phyloP scores from a whole-genome alignment of 352 stramenopile genomes.

The Globisporangium polare region DNA sequence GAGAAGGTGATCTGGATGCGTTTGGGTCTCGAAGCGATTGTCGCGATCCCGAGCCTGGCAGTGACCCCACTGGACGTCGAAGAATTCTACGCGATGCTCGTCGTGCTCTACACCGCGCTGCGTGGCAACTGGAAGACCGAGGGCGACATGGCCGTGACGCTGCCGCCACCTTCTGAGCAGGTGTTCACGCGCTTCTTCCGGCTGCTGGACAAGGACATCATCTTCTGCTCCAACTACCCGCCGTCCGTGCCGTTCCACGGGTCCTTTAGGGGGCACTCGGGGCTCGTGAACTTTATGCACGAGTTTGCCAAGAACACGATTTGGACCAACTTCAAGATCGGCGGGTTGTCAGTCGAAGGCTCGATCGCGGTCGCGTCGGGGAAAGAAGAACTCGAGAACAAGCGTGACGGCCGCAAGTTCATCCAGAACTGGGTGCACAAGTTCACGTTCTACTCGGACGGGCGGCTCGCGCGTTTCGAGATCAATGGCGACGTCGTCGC shows the following conservation, averaged over 20 bases:
- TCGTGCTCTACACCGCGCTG: conserved; percentile 80
- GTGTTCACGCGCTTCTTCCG: conserved; percentile 87
- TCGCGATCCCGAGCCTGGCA: conserved; percentile 74
- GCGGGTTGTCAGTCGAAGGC: conserved; percentile 75
- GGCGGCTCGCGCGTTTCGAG: conserved; percentile 80
- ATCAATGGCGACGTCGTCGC: conserved; percentile 87
- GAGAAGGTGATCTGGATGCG: conserved; percentile 89
- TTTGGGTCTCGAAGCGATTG: conserved; percentile 76
- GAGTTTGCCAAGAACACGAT: conserved; percentile 74
- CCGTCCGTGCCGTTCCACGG: conserved; percentile 86
- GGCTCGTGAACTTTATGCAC: conserved; percentile 77
- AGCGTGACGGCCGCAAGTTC: conserved; percentile 76
- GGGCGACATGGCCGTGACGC: conserved; percentile 85
- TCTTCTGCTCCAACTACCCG: conserved; percentile 87
- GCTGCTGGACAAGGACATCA: conserved; percentile 80
- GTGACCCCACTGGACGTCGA: conserved; percentile 84
- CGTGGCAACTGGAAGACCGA: conserved; percentile 79
- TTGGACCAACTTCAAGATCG: conserved; percentile 88
- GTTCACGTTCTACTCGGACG: conserved; percentile 85
- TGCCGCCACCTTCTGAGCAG: conserved; percentile 80
- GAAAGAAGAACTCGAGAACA: conserved; percentile 87
- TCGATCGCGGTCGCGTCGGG: conserved; percentile 79
- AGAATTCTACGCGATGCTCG: conserved; percentile 88
- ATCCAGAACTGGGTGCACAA: conserved; percentile 90
- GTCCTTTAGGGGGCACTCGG: conserved; percentile 65